Evolutionary conservation across 441 rosid species (phyloP).

Genomic region (Erodium texanum): DNA sequence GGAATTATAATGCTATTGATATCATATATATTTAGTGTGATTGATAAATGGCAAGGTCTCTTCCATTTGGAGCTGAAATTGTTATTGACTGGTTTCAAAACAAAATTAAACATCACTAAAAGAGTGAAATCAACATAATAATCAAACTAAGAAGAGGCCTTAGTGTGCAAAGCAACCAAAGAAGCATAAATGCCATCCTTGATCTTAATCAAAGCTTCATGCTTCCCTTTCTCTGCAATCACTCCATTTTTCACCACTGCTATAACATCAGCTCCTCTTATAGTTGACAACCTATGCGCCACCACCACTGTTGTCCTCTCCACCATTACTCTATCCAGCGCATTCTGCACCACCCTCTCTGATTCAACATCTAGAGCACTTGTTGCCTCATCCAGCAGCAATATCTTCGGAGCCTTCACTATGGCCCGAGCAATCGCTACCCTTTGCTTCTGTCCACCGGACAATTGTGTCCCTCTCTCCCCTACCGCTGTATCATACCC

Average conservation of each 20-base stretch:
- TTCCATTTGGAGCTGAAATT: no score
- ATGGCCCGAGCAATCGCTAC: constrained; percentile 72
- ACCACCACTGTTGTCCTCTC: constrained; percentile 55
- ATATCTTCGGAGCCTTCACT: constrained; percentile 44
- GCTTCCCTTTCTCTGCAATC: constrained; percentile 61
- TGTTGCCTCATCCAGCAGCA: constrained; percentile 57
- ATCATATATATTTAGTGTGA: no score
- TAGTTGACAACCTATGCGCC: constrained; percentile 56
- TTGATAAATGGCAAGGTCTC: no score
- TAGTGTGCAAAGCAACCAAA: constrained; percentile 38
- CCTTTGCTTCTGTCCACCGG: constrained; percentile 69
- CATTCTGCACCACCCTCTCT: constrained; percentile 58
- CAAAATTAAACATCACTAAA: no score
- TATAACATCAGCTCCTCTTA: constrained; percentile 50
- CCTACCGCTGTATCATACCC: constrained; percentile 62
- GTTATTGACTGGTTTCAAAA: no score
- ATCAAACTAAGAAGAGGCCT: not conserved
- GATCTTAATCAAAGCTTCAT: constrained; percentile 38
- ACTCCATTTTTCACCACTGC: constrained; percentile 55
- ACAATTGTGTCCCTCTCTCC: constrained; percentile 54
- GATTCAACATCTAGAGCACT: constrained; percentile 64
- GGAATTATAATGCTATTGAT: no score
- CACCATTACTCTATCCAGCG: constrained; percentile 46
- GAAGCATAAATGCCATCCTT: constrained; percentile 54
- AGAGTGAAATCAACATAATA: no score